Percentiles rank a stretch among this genome's conserved stretches.
phyloP scores from a whole-genome alignment of 1,284 basidiomycete genomes.

The Megacollybia platyphylla region DNA sequence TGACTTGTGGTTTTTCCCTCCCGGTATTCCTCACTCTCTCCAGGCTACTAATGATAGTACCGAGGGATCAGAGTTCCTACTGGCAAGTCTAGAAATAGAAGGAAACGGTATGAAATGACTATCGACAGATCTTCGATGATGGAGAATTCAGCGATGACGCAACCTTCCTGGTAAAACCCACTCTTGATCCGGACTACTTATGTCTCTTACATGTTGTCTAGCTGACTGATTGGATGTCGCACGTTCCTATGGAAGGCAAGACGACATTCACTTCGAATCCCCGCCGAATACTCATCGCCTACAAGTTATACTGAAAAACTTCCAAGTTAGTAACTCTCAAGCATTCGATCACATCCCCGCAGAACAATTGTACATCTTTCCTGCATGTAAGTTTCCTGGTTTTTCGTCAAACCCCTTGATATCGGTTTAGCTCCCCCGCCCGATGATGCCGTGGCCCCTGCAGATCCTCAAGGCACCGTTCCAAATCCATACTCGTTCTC shows the following conservation, averaged over 20 bases:
- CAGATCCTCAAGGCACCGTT: slow-evolving; percentile 37
- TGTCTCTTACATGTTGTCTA: slow-evolving; percentile 11
- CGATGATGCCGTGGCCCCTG: slow-evolving; percentile 23
- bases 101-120: background rate
- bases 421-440: slow-evolving; percentile 10
- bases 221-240: slow-evolving; percentile 56
- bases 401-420: too few species aligned
- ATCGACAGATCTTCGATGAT: slow-evolving; percentile 45
- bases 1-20: slow-evolving; percentile 55
- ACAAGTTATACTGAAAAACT: slow-evolving; percentile 61
- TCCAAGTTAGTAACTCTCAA: slow-evolving; percentile 33
- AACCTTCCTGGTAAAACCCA: slow-evolving; percentile 42
- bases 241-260: slow-evolving; percentile 36
- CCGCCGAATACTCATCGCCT: slow-evolving; percentile 9
- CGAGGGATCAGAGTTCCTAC: slow-evolving; percentile 56
- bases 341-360: slow-evolving; percentile 47
- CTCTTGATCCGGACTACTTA: slow-evolving; percentile 4
- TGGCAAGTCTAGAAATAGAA: slow-evolving; percentile 23
- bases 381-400: slow-evolving; percentile 24
- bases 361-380: slow-evolving; percentile 58
- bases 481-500: slow-evolving; percentile 40
- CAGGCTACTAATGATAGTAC: slow-evolving; percentile 45
- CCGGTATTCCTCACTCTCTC: slow-evolving; percentile 53
- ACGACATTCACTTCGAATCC: background rate
- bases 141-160: slow-evolving; percentile 56